Percentiles rank a stretch among this genome's conserved stretches.
Evolutionary conservation across 805 yeast species (phyloP).

Genomic region (Kluyveromyces dobzhanskii): DNA sequence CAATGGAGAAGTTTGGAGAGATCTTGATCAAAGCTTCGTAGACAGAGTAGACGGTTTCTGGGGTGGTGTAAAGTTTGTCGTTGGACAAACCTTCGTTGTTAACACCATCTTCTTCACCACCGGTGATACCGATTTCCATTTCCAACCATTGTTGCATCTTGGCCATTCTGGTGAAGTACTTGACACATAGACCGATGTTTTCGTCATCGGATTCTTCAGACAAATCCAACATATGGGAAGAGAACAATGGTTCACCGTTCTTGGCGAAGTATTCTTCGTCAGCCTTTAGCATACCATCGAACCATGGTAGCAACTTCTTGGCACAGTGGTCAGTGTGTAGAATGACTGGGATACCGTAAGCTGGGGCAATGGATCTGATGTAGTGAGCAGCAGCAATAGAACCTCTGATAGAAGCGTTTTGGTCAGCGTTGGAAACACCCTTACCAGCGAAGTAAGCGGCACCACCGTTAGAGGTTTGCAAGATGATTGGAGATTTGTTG

Average conservation of each 20-base stretch:
- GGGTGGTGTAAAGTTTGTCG: slow-evolving; percentile 83
- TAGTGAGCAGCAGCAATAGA: slow-evolving; percentile 96
- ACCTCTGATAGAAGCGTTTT: slow-evolving; percentile 90
- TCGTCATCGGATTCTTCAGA: slow-evolving; percentile 95
- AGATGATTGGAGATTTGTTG: slow-evolving; percentile 85
- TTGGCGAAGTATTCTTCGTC: slow-evolving; percentile 85
- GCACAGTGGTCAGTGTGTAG: slow-evolving; percentile 99
- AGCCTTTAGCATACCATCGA: slow-evolving; percentile 94
- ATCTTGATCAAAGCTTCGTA: slow-evolving; percentile 84
- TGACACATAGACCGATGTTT: slow-evolving; percentile 89
- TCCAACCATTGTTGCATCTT: slow-evolving; percentile 96
- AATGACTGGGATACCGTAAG: slow-evolving; percentile 93
- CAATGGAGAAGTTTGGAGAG: slow-evolving; percentile 97
- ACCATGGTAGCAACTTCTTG: slow-evolving; percentile 95
- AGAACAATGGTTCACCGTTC: slow-evolving; percentile 93
- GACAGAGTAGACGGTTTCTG: slow-evolving; percentile 90
- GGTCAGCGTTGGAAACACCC: slow-evolving; percentile 92
- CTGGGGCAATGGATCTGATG: slow-evolving; percentile 93
- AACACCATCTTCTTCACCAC: slow-evolving; percentile 99
- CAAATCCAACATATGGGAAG: slow-evolving; percentile 97
- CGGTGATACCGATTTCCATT: slow-evolving; percentile 99
- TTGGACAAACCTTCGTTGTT: slow-evolving; percentile 91
- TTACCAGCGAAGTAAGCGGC: slow-evolving; percentile 99
- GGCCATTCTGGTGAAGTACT: slow-evolving; percentile 90
- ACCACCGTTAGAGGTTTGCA: slow-evolving; percentile 98